Conservation (phyloP, 1,284 basidiomycete species). For the Tremellales sp. region DNA sequence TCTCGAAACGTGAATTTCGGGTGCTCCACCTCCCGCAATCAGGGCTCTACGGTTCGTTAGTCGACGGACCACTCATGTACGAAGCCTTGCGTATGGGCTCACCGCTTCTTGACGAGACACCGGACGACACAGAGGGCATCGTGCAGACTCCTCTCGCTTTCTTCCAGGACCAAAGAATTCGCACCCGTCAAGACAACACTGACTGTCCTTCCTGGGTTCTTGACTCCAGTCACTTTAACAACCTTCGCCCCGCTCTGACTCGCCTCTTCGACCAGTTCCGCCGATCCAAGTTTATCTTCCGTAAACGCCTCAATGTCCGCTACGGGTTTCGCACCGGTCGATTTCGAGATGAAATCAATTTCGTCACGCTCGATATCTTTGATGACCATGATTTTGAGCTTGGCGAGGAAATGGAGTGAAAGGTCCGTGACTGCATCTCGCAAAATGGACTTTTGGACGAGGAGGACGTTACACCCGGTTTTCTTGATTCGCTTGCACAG, state of each 20-base stretch:
- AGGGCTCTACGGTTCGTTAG: too few species aligned
- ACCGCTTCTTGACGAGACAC: conserved; percentile 98
- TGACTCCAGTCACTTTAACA: conserved; percentile 91
- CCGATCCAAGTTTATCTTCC: conserved; percentile 97
- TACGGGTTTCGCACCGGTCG: conserved; percentile 90
- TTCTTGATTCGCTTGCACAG: conserved; percentile 99
- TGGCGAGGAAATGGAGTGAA: conserved; percentile 97
- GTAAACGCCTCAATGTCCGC: conserved; percentile 97
- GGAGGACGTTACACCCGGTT: conserved; percentile 95
- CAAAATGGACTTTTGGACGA: conserved; percentile 98
- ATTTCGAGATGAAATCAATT: conserved; percentile 95
- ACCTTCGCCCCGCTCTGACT: conserved; percentile 83
- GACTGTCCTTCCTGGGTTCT: conserved; percentile 91
- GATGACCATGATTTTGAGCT: conserved; percentile 93
- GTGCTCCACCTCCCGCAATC: conserved; percentile 95
- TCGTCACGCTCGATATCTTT: conserved; percentile 99
- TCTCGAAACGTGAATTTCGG: conserved; percentile 97
- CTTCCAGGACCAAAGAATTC: conserved; percentile 92
- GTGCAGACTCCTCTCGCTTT: conserved; percentile 94
- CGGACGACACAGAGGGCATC: conserved; percentile 97
- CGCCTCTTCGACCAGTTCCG: conserved; percentile 91
- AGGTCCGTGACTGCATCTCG: conserved; percentile 98
- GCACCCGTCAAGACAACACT: conserved; percentile 92
- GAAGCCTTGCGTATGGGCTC: too few species aligned
- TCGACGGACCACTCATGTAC: too few species aligned